Evolutionary conservation across 768 basidiomycete species (phyloP).

Genomic region (Cytidiella melzeri): DNA sequence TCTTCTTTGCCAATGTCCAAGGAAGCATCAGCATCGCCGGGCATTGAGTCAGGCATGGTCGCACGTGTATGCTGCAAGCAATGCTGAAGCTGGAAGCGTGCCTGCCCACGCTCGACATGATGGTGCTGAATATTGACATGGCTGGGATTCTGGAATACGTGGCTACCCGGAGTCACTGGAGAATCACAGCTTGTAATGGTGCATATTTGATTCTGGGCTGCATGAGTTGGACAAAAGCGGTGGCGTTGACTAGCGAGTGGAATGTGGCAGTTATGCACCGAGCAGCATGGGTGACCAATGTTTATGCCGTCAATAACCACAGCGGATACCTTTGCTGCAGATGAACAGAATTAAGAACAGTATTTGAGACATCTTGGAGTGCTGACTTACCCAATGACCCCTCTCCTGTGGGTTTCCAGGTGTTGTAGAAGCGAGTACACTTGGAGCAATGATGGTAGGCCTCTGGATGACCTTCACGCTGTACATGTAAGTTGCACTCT

Average conservation of each 20-base stretch:
- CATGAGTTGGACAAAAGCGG: slow-evolving; percentile 16
- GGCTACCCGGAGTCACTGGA: neutral
- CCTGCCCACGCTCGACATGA: neutral
- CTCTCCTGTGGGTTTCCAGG: no score
- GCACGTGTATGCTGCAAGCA: neutral
- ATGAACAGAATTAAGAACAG: no score
- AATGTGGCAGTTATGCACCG: slow-evolving; percentile 11
- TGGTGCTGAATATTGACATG: neutral
- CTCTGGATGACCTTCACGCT: no score
- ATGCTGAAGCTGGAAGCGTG: slow-evolving; percentile 6
- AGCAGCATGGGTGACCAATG: slow-evolving; percentile 21
- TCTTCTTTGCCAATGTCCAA: no score
- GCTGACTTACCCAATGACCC: no score
- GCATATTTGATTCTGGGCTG: neutral
- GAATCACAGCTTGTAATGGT: slow-evolving; percentile 3
- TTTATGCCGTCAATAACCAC: slow-evolving; percentile 24
- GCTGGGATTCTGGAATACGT: neutral
- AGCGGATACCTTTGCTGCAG: no score
- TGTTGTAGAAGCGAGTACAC: no score
- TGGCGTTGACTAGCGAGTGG: slow-evolving; percentile 7
- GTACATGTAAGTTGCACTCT: no score
- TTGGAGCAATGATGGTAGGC: no score
- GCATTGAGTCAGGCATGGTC: no score
- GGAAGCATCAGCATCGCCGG: no score
- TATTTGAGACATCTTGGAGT: no score